Conservation (phyloP, 73 alveolate genomes). For the Tetrahymena borealis region DNA sequence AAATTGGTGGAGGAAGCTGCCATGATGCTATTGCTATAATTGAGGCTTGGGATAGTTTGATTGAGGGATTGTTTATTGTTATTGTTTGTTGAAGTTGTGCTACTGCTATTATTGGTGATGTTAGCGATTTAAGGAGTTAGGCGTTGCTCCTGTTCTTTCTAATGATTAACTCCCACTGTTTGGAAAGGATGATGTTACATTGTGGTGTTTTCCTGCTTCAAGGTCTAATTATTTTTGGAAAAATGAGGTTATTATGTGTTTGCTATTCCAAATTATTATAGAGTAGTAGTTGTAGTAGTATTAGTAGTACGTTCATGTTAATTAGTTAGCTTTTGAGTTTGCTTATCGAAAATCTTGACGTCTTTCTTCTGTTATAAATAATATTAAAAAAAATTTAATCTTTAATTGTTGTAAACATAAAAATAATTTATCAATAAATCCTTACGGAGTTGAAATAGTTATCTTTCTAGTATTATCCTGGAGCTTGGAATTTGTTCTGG, state of each 20-base stretch:
- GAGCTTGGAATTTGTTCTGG: neutral
- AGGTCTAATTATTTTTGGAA: neutral
- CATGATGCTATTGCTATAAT: neutral
- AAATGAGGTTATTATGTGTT: neutral
- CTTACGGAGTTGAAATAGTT: neutral
- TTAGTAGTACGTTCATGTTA: neutral
- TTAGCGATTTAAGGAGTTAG: neutral
- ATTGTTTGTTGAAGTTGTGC: neutral
- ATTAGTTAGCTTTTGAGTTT: neutral
- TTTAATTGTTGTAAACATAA: neutral
- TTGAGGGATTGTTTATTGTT: neutral
- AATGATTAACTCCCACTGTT: neutral
- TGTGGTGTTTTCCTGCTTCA: slow-evolving; percentile 1
- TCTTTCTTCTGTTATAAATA: neutral
- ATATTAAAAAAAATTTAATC: neutral
- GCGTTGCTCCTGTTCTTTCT: neutral
- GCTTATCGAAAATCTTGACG: neutral
- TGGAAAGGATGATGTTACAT: neutral
- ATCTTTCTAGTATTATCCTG: neutral
- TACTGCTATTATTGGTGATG: no score
- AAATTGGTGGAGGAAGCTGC: neutral
- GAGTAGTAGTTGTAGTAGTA: no score
- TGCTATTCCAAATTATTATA: neutral
- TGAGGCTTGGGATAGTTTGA: neutral
- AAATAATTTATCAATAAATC: neutral